Conservation (phyloP, 345 rosid species). For the Pseudoturritis turrita region DNA sequence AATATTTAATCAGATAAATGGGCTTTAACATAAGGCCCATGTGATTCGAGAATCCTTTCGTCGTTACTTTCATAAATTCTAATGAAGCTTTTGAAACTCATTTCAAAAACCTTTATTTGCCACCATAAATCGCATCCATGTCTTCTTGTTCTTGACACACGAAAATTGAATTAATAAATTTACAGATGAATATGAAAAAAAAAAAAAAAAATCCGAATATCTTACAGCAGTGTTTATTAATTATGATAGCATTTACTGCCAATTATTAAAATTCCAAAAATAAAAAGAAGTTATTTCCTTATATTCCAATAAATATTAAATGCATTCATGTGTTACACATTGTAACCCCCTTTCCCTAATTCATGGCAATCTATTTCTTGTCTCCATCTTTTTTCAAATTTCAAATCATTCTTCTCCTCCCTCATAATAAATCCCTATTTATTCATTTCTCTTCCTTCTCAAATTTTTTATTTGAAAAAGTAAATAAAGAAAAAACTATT, state of each 20-base stretch:
- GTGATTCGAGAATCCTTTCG: not conserved
- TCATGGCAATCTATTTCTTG: constrained; percentile 29
- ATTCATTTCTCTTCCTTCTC: not conserved
- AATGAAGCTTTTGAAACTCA: not conserved
- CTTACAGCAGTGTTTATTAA: constrained; percentile 5
- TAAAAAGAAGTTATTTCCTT: not conserved
- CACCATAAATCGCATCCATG: not conserved
- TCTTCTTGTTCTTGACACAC: not conserved
- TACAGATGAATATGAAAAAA: not conserved
- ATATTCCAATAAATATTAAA: constrained; percentile 27
- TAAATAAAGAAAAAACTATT: not conserved
- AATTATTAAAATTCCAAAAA: constrained; percentile 21
- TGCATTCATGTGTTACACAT: constrained; percentile 37
- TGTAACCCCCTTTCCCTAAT: constrained; percentile 31
- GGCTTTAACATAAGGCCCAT: not conserved
- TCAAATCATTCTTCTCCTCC: constrained; percentile 36
- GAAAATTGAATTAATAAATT: not conserved
- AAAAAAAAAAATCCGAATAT: not conserved
- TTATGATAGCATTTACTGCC: constrained; percentile 27
- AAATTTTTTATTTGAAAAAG: not conserved
- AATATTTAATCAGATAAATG: not conserved
- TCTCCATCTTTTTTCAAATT: constrained; percentile 38
- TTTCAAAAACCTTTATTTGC: not conserved
- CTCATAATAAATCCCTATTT: constrained; percentile 20
- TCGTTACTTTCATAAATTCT: not conserved